Base-by-base conservation (phyloP, 225 moss, liverwort and hornwort species). In the Physcomitrellopsis africana region DNA sequence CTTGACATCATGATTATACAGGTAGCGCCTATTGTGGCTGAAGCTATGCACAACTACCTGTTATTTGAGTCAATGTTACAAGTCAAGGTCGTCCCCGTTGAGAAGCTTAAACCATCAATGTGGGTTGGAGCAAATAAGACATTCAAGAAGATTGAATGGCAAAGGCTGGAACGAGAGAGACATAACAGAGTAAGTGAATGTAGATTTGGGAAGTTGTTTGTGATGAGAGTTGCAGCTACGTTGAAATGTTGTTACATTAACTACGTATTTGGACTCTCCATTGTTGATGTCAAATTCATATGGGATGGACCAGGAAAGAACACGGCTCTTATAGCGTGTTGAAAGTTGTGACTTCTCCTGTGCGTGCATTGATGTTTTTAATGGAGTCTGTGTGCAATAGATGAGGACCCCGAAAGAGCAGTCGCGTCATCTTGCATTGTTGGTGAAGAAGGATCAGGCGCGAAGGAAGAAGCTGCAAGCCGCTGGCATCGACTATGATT, bases 1-100 rank as follows among this genome's bases (percentile, higher is more conserved):
- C 29, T 1, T 69, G 69, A n/a, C 65, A 32, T 56, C 1, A 8
- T 16, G 57, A 49, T 6, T 22, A 19, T 77, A 54, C 94, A 97
- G 97, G 94, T 99, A 22, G 97, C 97, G 16, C 86, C 87, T 24
- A 99, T 99, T 60, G 97, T 93, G 10, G 97, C 94, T 19, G 97
- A 99, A 77, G 93, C 91, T 49, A 95, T 95, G 95, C 88, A 95
- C 58, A 93, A 99, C 67, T 99, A 95, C 81, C 81, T 99, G 11
- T 81, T 95, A 47, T 82, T 84, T n/a, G 97, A 99, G 74, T 95
- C 99, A 22, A 94, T 99, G 91, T 84, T 99, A 27, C 95, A 99
- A 99, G 92, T 99, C 60, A 95, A 92, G 81, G 77, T 93, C 72
- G 82, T 99, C 20, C 90, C 95, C 12, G 52, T 86, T 23, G 87